Base-by-base conservation (phyloP, 352 stramenopile genomes). In the Phytophthora pseudosyringae region DNA sequence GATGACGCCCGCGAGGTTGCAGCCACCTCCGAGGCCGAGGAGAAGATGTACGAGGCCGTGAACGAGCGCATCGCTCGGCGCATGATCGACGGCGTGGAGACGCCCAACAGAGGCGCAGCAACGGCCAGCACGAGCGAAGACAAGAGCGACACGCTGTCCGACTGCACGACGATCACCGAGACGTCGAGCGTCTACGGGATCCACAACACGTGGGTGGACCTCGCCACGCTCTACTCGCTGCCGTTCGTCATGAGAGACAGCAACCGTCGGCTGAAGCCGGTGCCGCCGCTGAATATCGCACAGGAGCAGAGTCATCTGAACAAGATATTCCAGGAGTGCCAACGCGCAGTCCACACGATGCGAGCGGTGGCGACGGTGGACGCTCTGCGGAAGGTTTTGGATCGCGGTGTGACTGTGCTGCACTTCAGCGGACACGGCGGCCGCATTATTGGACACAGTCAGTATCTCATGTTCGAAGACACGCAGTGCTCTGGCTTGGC, bases 351-450 rank as follows among this genome's bases (percentile, higher is more conserved):
- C 16, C 83, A 91, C 66, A 94, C 86, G 18, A 90, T 90, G 80
- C 81, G 80, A 31, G 71, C 78, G 0, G 81, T 90, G 21, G 85
- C 85, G 43, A 92, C 83, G 1, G 78, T 92, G 18, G 86, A 94
- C 33, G 75, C 83, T 12, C 61, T 94, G 21, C 81, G 86, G 35
- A 89, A 89, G 60, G 86, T 90, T 15, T 67, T 94, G n/a, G 83
- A 94, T 46, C 81, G 86, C 7, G 81, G 85, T 1, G 83, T 90
- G 7, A 90, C 83, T 0, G 83, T 89, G 60, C 61, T 94, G 28
- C 86, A 94, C 53, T 94, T 94, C 38, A 94, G 86, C 56, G 86
- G 83, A 10, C 86, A 94, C 31, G 83, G 86, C 28, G 85, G 85
- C 0, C 77, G 79, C 15, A 73, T 92, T 51, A 72, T 78, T n/a